Base-by-base conservation (phyloP, 2,329 filamentous ascomycete genomes). In the Aspergillus japonicus region DNA sequence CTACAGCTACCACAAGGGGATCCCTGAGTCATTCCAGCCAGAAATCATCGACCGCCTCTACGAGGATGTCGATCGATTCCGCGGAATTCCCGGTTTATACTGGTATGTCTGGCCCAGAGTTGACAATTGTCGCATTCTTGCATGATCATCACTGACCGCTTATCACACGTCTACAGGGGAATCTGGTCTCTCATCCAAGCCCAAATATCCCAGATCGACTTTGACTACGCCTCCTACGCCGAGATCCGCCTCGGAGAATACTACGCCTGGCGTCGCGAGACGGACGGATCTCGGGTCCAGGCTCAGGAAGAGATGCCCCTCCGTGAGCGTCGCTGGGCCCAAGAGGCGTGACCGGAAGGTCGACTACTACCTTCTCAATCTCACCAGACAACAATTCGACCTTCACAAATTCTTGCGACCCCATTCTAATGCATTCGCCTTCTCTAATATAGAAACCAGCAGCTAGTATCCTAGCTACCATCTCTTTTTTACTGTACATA, bases 101-200 rank as follows among this genome's bases (percentile, higher is more conserved):
- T 89, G 87, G 81, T 80, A 69, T 58, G 68, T 57, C 10, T 57
- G 3, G 19, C 29, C 6, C 33, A 2, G 7, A 29, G 26, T 29
- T 3, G 3, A 29, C 2, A 16, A 16, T 35, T 35, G 5, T 16
- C 14, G 11, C 5, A n/a, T 5, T 12, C 21, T 31, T 10, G 3
- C 24, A 5, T 14, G 14, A 6, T 6, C 21, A 29, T n/a, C 39
- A 19, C 12, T 10, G 10, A 47, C 26, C 8, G 47, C 7, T 12
- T 39, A 42, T 29, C 26, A 50, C 62, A 57, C 64, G n/a, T 26
- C 8, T 87, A 84, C 75, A 92, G 89, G 93, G 95, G 95, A 24
- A 92, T 97, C 59, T 99, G 95, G 95, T 90, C 92, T 7, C 80
- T 96, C 64, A 98, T 99, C 65, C 95, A 99, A 80, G 90, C 93